phyloP scores from a whole-genome alignment of 2,329 filamentous ascomycete genomes.

The Penicillium sp. region DNA sequence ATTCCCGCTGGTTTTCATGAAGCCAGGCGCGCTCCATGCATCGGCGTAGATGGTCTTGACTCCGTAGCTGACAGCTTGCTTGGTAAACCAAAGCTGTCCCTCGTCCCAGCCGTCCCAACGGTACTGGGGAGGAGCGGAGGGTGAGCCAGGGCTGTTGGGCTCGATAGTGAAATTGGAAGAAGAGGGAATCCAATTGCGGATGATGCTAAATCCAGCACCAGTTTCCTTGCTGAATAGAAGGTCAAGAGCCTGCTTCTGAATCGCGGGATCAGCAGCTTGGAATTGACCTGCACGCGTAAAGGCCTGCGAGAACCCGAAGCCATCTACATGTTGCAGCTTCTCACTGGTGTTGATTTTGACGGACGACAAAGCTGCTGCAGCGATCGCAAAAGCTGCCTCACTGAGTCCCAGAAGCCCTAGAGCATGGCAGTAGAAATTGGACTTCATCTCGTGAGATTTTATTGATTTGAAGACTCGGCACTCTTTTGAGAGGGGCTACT shows the following conservation, averaged over 20 bases:
- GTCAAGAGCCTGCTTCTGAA: not conserved
- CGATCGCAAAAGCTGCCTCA: not conserved
- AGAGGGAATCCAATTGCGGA: constrained; percentile 12
- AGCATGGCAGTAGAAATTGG: not conserved
- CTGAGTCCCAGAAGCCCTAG: not conserved
- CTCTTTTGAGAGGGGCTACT: no score
- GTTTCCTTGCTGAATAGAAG: constrained; percentile 3
- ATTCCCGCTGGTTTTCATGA: constrained; percentile 51
- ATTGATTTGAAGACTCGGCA: no score
- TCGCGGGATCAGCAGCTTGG: not conserved
- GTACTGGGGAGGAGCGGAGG: constrained; percentile 4
- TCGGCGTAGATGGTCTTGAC: constrained; percentile 31
- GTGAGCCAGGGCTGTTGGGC: constrained; percentile 6
- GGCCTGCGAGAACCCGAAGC: not conserved
- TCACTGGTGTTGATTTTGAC: not conserved
- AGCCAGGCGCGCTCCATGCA: constrained; percentile 52
- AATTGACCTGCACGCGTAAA: not conserved
- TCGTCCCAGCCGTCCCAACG: constrained; percentile 12
- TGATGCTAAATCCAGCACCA: constrained; percentile 9
- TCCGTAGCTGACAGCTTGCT: constrained; percentile 6
- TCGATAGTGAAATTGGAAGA: constrained; percentile 6
- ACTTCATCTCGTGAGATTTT: not conserved
- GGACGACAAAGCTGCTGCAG: not conserved
- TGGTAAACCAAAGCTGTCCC: constrained; percentile 11
- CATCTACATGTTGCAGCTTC: not conserved